Evolutionary conservation across 2,329 filamentous ascomycete species (phyloP).

Genomic region (Fusarium heterosporum): DNA sequence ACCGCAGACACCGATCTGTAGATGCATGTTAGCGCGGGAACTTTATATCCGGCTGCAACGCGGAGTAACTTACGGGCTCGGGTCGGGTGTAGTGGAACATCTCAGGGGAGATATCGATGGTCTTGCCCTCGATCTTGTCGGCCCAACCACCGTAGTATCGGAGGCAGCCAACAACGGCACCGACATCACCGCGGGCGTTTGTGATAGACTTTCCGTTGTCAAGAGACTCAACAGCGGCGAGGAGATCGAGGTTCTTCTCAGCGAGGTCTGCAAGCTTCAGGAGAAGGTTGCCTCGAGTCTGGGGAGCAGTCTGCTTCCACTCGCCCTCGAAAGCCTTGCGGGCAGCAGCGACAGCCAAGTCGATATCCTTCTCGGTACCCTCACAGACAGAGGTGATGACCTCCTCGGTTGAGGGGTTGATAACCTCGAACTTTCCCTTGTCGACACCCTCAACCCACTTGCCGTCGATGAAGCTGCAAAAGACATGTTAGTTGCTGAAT

Average conservation of each 20-base stretch:
- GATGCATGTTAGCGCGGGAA: slow-evolving; percentile 21
- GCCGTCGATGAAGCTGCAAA: slow-evolving; percentile 85
- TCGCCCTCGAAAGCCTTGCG: slow-evolving; percentile 84
- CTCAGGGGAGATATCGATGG: slow-evolving; percentile 80
- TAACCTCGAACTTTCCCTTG: slow-evolving; percentile 90
- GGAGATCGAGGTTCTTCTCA: slow-evolving; percentile 80
- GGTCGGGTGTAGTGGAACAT: slow-evolving; percentile 85
- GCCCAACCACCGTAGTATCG: slow-evolving; percentile 85
- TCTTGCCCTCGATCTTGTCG: slow-evolving; percentile 91
- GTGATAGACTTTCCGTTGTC: slow-evolving; percentile 88
- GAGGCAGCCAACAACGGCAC: slow-evolving; percentile 74
- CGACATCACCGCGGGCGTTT: slow-evolving; percentile 81
- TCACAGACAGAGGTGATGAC: slow-evolving; percentile 86
- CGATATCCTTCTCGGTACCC: slow-evolving; percentile 87
- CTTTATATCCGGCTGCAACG: background rate
- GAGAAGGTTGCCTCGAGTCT: slow-evolving; percentile 76
- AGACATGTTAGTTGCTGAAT: slow-evolving; percentile 36
- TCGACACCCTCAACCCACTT: slow-evolving; percentile 84
- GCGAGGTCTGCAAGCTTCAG: slow-evolving; percentile 82
- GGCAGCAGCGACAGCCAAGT: slow-evolving; percentile 84
- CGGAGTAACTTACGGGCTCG: slow-evolving; percentile 70
- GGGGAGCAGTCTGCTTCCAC: slow-evolving; percentile 77
- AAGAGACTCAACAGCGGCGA: slow-evolving; percentile 86
- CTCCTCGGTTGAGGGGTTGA: slow-evolving; percentile 88
- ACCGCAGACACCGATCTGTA: slow-evolving; percentile 77